These are phyloP conservation scores for Kurtzmaniella quercitrusa DNA, from an alignment of 1,139 yeast species.

Conservation along the genomic window DNA sequence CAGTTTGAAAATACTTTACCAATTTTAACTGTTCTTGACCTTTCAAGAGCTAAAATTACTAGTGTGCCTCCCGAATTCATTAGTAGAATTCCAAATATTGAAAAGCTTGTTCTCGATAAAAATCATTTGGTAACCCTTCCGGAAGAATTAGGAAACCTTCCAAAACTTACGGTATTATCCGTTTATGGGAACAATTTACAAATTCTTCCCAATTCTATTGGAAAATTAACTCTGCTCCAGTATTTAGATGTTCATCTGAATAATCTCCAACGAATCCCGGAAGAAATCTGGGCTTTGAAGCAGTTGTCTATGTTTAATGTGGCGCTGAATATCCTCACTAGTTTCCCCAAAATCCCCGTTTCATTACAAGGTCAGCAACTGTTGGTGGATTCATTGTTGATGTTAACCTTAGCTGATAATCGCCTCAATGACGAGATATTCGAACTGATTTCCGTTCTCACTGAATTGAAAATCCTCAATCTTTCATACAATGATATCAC, in stretches of 20 bases:
- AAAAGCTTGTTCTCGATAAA: slow-evolving; percentile 71
- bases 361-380: slow-evolving; percentile 16
- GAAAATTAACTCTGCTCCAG: slow-evolving; percentile 56
- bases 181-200: slow-evolving; percentile 73
- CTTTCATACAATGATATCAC: slow-evolving; percentile 78
- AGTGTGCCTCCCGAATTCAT: slow-evolving; percentile 66
- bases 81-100: slow-evolving; percentile 59
- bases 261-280: slow-evolving; percentile 69
- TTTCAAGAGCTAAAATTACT: slow-evolving; percentile 79
- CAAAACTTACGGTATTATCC: slow-evolving; percentile 61
- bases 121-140: slow-evolving; percentile 83
- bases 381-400: slow-evolving; percentile 49
- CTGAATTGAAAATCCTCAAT: slow-evolving; percentile 61
- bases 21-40: slow-evolving; percentile 66
- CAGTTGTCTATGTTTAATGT: slow-evolving; percentile 62
- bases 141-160: slow-evolving; percentile 56
- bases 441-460: slow-evolving; percentile 59
- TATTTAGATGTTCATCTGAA: slow-evolving; percentile 82
- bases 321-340: slow-evolving; percentile 71
- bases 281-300: slow-evolving; percentile 61
- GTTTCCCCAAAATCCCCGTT: slow-evolving; percentile 60
- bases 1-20: slow-evolving; percentile 54
- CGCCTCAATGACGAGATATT: slow-evolving; percentile 76
- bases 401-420: slow-evolving; percentile 75
- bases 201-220: slow-evolving; percentile 64